Evolutionary conservation across 2,329 filamentous ascomycete genomes (phyloP).

Genomic region (Polychaeton citri): DNA sequence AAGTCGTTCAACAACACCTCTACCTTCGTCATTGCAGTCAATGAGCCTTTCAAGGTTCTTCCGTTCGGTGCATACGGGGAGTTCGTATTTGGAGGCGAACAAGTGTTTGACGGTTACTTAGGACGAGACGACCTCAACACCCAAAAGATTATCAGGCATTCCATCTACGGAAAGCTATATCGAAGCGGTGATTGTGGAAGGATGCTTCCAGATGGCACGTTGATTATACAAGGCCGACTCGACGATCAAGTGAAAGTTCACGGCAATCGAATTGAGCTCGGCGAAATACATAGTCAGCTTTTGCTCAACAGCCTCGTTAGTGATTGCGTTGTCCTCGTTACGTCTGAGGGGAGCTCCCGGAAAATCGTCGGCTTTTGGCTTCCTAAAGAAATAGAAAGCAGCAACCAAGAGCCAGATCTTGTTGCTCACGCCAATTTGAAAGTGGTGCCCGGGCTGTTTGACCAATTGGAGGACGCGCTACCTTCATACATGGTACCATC

Average conservation of each 20-base stretch:
- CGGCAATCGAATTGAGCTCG: conserved; percentile 66
- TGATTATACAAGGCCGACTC: conserved; percentile 58
- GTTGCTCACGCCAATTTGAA: conserved; percentile 1
- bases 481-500: conserved; percentile 71
- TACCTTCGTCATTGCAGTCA: conserved; percentile 45
- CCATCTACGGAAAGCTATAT: conserved; percentile 59
- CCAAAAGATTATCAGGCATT: conserved; percentile 56
- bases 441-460: conserved; percentile 33
- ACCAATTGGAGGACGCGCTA: conserved; percentile 41
- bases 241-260: conserved; percentile 75
- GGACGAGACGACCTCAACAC: conserved; percentile 49
- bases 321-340: conserved; percentile 53
- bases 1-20: conserved; percentile 63
- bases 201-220: conserved; percentile 61
- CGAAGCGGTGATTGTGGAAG: conserved; percentile 72
- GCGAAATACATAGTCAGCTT: conserved; percentile 56
- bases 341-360: conserved; percentile 27
- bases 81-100: conserved; percentile 74
- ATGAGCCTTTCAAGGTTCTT: conserved; percentile 37
- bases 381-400: conserved; percentile 18
- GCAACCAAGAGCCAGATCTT: neutral
- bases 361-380: conserved; percentile 61
- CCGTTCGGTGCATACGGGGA: conserved; percentile 66
- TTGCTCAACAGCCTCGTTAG: conserved; percentile 37
- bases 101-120: conserved; percentile 64